Evolutionary conservation across 805 yeast genomes (phyloP).

Genomic region (Pichia kluyveri): DNA sequence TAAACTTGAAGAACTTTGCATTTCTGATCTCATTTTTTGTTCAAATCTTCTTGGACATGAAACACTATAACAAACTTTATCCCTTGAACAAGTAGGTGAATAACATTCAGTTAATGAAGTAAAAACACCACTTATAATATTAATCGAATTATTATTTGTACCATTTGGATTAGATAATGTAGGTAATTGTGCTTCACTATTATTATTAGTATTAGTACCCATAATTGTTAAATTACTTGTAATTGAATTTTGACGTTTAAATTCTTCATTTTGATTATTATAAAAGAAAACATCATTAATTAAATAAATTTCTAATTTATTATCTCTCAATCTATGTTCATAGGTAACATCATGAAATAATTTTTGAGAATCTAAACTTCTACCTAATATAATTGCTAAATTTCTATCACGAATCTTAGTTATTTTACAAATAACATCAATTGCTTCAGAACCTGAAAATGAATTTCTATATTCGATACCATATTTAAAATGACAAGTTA

Average conservation of each 20-base stretch:
- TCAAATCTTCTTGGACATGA: constrained; percentile 94
- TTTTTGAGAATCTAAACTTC: constrained; percentile 90
- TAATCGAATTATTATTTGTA: constrained; percentile 4
- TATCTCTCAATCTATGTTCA: constrained; percentile 86
- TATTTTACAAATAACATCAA: constrained; percentile 78
- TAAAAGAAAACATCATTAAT: constrained; percentile 47
- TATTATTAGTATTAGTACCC: not conserved
- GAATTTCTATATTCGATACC: constrained; percentile 89
- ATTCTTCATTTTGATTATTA: constrained; percentile 11
- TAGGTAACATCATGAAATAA: constrained; percentile 93
- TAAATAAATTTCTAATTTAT: constrained; percentile 79
- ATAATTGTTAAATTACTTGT: constrained; percentile 16
- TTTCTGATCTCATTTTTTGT: constrained; percentile 86
- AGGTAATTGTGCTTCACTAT: not conserved
- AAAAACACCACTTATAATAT: constrained; percentile 77
- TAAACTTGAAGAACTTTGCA: constrained; percentile 71
- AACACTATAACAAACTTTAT: constrained; percentile 81
- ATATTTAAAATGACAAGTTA: constrained; percentile 79
- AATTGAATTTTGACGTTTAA: constrained; percentile 21
- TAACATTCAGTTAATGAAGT: constrained; percentile 90
- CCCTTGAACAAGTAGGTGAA: constrained; percentile 92
- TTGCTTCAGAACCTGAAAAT: constrained; percentile 90
- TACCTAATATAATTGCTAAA: constrained; percentile 77
- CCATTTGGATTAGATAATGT: constrained; percentile 1
- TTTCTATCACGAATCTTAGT: constrained; percentile 87